phyloP scores from a whole-genome alignment of 768 basidiomycete species.

The Termitomyces sp. region DNA sequence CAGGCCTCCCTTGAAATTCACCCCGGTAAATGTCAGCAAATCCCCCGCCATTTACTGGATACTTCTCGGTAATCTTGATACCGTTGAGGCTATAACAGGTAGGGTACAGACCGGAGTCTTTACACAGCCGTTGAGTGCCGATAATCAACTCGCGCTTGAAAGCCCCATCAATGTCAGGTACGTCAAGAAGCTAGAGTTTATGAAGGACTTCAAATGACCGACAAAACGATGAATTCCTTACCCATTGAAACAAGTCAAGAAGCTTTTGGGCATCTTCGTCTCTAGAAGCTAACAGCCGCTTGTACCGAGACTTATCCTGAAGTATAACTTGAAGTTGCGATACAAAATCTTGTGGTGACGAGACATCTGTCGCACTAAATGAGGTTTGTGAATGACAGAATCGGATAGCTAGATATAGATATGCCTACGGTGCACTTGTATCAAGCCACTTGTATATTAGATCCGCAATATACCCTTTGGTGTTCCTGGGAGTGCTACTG shows the following conservation, averaged over 20 bases:
- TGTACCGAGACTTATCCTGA: background rate
- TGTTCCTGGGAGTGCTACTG: background rate
- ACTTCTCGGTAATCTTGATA: background rate
- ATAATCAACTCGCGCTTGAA: background rate
- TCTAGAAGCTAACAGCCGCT: background rate
- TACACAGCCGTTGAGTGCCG: background rate
- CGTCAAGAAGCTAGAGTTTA: background rate
- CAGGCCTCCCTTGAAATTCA: background rate
- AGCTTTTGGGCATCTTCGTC: background rate
- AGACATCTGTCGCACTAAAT: background rate
- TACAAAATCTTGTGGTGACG: background rate
- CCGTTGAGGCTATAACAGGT: background rate
- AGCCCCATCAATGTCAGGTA: background rate
- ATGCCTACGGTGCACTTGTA: background rate
- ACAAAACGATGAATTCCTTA: background rate
- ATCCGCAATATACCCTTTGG: background rate
- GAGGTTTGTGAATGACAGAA: background rate
- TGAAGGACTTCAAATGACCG: background rate
- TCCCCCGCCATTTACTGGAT: background rate
- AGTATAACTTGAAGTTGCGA: background rate
- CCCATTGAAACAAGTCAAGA: conserved; percentile 5
- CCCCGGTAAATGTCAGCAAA: conserved; percentile 1
- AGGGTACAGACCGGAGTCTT: background rate
- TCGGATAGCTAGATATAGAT: no score
- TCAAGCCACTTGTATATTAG: background rate